Evolutionary conservation across 148 eudicot genomes (phyloP).

Genomic region (Tetragonia tetragonoides): DNA sequence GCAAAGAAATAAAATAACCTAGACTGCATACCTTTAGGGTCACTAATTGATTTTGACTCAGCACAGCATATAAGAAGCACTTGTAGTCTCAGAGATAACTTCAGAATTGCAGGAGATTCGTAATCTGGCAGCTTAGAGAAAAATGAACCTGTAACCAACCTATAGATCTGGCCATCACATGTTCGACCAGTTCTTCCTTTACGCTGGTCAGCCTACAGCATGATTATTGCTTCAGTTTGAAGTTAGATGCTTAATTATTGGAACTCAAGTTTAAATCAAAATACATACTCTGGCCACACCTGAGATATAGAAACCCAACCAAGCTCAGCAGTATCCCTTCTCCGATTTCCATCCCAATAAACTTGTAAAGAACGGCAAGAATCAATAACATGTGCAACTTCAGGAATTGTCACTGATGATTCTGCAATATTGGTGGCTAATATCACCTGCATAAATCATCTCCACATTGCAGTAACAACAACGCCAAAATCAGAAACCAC

Average conservation of each 20-base stretch:
- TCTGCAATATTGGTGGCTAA: slow-evolving; percentile 97
- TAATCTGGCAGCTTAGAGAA: slow-evolving; percentile 50
- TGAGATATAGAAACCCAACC: slow-evolving; percentile 95
- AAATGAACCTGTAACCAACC: slow-evolving; percentile 76
- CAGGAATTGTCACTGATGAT: slow-evolving; percentile 95
- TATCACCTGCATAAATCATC: slow-evolving; percentile 62
- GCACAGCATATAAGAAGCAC: slow-evolving; percentile 81
- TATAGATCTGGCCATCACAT: slow-evolving; percentile 83
- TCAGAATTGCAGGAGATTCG: slow-evolving; percentile 73
- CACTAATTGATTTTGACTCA: slow-evolving; percentile 76
- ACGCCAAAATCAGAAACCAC: neutral
- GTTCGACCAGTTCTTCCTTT: slow-evolving; percentile 96
- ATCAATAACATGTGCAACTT: slow-evolving; percentile 92
- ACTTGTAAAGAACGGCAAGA: slow-evolving; percentile 93
- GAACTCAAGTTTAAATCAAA: slow-evolving; percentile 8
- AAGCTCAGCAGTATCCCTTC: slow-evolving; percentile 67
- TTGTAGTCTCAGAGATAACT: slow-evolving; percentile 72
- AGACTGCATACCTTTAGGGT: slow-evolving; percentile 59
- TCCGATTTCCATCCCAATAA: slow-evolving; percentile 65
- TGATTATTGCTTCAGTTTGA: slow-evolving; percentile 6
- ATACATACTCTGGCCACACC: slow-evolving; percentile 37
- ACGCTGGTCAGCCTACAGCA: slow-evolving; percentile 84
- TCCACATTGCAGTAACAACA: slow-evolving; percentile 17
- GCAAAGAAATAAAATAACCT: neutral
- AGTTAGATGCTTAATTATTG: neutral